Conservation (phyloP, 2,329 filamentous ascomycete genomes). For the Trichoderma breve region DNA sequence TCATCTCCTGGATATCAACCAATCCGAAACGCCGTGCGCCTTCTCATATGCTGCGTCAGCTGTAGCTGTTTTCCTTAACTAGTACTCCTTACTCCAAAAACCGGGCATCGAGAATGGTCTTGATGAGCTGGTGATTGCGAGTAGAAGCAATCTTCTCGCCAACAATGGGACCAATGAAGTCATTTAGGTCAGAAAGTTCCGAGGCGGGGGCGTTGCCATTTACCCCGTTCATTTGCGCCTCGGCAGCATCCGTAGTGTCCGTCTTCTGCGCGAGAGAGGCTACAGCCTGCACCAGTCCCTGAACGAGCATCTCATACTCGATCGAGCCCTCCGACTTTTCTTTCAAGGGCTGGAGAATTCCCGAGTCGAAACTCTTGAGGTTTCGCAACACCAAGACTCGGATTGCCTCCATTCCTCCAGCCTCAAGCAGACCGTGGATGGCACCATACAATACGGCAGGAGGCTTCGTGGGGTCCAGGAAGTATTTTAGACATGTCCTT, state of each 20-base stretch:
- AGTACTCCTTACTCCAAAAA: slow-evolving; percentile 43
- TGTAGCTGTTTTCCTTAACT: not conserved
- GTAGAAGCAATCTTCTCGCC: slow-evolving; percentile 48
- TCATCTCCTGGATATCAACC: slow-evolving; percentile 18
- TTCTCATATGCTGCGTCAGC: slow-evolving; percentile 4
- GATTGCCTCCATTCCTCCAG: slow-evolving; percentile 65
- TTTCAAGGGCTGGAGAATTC: slow-evolving; percentile 52
- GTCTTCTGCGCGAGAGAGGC: slow-evolving; percentile 41
- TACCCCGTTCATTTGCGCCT: slow-evolving; percentile 38
- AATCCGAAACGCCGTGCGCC: slow-evolving; percentile 30
- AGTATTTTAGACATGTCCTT: slow-evolving; percentile 87
- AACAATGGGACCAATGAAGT: slow-evolving; percentile 55
- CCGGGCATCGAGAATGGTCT: slow-evolving; percentile 54
- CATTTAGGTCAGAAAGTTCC: slow-evolving; percentile 47
- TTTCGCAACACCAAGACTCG: slow-evolving; percentile 57
- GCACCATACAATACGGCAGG: slow-evolving; percentile 87
- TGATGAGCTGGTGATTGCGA: slow-evolving; percentile 48
- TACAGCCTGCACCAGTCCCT: slow-evolving; percentile 55
- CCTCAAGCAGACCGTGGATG: slow-evolving; percentile 72
- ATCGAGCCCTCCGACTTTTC: slow-evolving; percentile 48
- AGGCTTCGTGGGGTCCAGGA: slow-evolving; percentile 82
- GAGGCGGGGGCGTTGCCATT: slow-evolving; percentile 38
- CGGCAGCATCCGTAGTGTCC: slow-evolving; percentile 34
- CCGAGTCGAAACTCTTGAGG: slow-evolving; percentile 52
- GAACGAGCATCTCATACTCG: slow-evolving; percentile 56